Conservation (phyloP, 163 green algal genomes). For the Chloromonas sp. region DNA sequence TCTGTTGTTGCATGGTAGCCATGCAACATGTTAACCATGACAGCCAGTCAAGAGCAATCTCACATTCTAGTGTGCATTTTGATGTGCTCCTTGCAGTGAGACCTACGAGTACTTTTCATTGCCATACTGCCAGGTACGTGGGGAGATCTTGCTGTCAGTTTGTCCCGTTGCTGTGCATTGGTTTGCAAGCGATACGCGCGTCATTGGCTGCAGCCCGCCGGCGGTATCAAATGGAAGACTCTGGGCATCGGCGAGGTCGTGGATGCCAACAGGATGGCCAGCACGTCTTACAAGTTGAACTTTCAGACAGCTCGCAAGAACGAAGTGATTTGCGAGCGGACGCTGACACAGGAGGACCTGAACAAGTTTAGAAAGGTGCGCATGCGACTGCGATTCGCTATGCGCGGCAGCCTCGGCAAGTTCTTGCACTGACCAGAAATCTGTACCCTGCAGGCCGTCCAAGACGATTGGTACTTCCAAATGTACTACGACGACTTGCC, state of each 20-base stretch:
- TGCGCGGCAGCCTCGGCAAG: too few relatives aligned
- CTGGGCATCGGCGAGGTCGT: slow-evolving; percentile 76
- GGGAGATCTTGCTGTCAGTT: background rate
- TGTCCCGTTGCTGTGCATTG: background rate
- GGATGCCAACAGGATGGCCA: slow-evolving; percentile 67
- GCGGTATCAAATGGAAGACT: slow-evolving; percentile 71
- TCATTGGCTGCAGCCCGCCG: slow-evolving; percentile 3
- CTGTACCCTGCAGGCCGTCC: slow-evolving; percentile 40
- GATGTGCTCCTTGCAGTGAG: slow-evolving; percentile 54
- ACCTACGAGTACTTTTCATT: slow-evolving; percentile 96
- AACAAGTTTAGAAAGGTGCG: slow-evolving; percentile 60
- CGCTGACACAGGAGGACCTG: slow-evolving; percentile 53
- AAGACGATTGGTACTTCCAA: slow-evolving; percentile 71
- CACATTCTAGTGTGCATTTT: background rate
- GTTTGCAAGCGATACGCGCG: background rate
- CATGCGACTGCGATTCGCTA: background rate
- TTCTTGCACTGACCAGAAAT: too few relatives aligned
- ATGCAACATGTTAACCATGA: too few relatives aligned
- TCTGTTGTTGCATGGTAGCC: too few relatives aligned
- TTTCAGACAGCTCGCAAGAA: slow-evolving; percentile 64
- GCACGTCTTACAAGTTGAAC: slow-evolving; percentile 63
- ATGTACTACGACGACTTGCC: slow-evolving; percentile 80
- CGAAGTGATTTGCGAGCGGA: slow-evolving; percentile 50
- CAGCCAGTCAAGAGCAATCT: too few relatives aligned
- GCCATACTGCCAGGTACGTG: slow-evolving; percentile 78